Evolutionary conservation across 2,329 filamentous ascomycete genomes (phyloP), one percentile per base, ranked within the genome.

Genomic region (Bipolaris bicolor): DNA sequence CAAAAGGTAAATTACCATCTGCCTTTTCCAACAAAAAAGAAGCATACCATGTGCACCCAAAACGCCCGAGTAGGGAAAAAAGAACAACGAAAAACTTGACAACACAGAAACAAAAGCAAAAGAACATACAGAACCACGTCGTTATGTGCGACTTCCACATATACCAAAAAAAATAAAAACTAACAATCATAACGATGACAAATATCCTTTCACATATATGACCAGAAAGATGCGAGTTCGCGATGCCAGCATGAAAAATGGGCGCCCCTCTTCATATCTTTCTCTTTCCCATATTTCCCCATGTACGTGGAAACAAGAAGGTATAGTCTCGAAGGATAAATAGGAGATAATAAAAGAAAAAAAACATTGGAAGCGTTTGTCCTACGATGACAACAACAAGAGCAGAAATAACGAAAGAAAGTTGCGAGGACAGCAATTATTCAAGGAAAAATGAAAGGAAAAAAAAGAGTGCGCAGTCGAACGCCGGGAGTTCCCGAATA

Each of bases 171-270:
- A n/a, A 5, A n/a, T n/a, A 41, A 13, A 41, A 24, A 24, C 2
- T n/a, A 48, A 41, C 16, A 13, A 48, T 37, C 16, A 39, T 48
- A 34, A 39, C 7, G 46, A 48, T 34, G 20, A 48, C 7, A 10
- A 39, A 20, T n/a, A 22, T 48, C 45, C 15, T 37, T 36, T 33
- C 26, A 29, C 10, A 45, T 29, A 45, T 33, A 16, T 34, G 11
- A 29, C 46, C 33, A 20, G 7, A 26, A 26, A 48, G 37, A 48
- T 26, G 33, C 46, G 33, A 48, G 46, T 48, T 48, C 26, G 33
- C 31, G 36, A 36, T 34, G 46, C 33, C 33, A 37, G 26, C 11
- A 20, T 46, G 18, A 4, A 46, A 10, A 20, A 39, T 15, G 26
- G 26, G 26, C 9, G 46, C 5, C 18, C 33, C 33, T 48, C 15